phyloP scores from a whole-genome alignment of 305 asterid genomes.

The Fraxinus baroniana region DNA sequence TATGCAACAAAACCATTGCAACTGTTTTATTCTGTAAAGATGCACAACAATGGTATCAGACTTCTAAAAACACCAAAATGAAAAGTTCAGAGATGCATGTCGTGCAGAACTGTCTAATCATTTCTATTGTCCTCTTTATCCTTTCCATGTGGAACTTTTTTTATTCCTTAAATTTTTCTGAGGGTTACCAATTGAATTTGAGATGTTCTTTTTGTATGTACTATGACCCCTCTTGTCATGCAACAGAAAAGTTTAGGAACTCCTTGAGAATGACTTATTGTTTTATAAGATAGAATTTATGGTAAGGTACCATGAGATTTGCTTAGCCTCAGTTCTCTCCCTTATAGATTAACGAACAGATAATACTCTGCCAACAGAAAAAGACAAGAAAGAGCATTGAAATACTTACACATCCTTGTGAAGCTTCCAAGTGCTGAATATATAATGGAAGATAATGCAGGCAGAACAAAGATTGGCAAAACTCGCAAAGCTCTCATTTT shows the following conservation, averaged over 20 bases:
- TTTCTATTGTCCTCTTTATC: not conserved
- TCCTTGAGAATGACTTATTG: not conserved
- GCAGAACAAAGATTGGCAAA: slow-evolving; percentile 84
- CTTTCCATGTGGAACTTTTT: not conserved
- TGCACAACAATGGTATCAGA: not conserved
- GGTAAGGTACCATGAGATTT: not conserved
- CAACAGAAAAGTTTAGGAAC: not conserved
- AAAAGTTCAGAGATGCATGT: not conserved
- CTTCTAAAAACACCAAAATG: not conserved
- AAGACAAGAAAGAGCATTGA: slow-evolving; percentile 12
- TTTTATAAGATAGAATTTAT: not conserved
- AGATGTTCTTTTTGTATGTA: not conserved
- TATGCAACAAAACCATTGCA: not conserved
- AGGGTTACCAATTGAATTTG: not conserved
- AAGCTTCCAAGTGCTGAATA: slow-evolving; percentile 56
- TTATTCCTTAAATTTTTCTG: not conserved
- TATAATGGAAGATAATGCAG: slow-evolving; percentile 51
- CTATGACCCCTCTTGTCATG: not conserved
- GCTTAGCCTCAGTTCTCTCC: not conserved
- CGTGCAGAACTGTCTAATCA: not conserved
- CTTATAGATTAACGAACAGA: not conserved
- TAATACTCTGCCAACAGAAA: not conserved
- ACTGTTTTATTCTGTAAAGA: not conserved
- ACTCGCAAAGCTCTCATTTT: slow-evolving; percentile 82
- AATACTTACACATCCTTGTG: slow-evolving; percentile 65